phyloP scores from a whole-genome alignment of 163 green algal genomes.

The Volvox carteri region DNA sequence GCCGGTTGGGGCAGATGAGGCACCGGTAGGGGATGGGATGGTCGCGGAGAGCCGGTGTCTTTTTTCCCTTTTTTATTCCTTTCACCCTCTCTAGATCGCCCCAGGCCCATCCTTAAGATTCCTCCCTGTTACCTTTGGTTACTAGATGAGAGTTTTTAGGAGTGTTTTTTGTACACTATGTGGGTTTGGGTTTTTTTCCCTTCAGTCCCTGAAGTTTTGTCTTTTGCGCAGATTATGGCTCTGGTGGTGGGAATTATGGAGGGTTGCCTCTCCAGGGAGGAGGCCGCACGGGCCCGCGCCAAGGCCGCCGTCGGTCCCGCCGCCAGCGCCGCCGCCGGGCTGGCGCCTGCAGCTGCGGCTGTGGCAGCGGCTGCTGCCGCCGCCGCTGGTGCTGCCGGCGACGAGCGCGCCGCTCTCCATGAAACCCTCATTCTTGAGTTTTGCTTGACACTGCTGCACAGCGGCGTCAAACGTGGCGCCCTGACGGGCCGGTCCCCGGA shows the following conservation, averaged over 20 bases:
- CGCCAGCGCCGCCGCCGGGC: slow-evolving; percentile 17
- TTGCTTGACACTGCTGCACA: slow-evolving; percentile 80
- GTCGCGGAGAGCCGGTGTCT: too few relatives aligned
- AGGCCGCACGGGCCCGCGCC: slow-evolving; percentile 67
- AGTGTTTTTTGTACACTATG: too few relatives aligned
- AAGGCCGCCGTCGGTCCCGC: slow-evolving; percentile 70
- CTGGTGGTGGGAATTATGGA: slow-evolving; percentile 34
- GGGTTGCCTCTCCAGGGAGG: slow-evolving; percentile 69
- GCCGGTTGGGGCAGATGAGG: too few relatives aligned
- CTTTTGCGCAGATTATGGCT: slow-evolving; percentile 29
- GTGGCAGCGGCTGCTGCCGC: slow-evolving; percentile 18
- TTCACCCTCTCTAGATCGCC: too few relatives aligned
- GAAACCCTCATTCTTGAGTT: slow-evolving; percentile 83
- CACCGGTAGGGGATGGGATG: too few relatives aligned
- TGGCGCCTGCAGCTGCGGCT: background rate
- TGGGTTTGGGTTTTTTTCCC: too few relatives aligned
- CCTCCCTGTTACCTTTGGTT: too few relatives aligned
- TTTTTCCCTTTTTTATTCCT: too few relatives aligned
- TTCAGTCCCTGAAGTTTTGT: too few relatives aligned
- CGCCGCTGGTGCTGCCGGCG: slow-evolving; percentile 15
- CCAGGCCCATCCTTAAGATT: too few relatives aligned
- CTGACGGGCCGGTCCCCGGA: slow-evolving; percentile 38
- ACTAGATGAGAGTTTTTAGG: too few relatives aligned
- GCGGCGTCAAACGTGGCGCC: slow-evolving; percentile 55
- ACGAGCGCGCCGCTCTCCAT: slow-evolving; percentile 60